phyloP scores from a whole-genome alignment of 2,329 filamentous ascomycete genomes.

The Aspergillus sp. region DNA sequence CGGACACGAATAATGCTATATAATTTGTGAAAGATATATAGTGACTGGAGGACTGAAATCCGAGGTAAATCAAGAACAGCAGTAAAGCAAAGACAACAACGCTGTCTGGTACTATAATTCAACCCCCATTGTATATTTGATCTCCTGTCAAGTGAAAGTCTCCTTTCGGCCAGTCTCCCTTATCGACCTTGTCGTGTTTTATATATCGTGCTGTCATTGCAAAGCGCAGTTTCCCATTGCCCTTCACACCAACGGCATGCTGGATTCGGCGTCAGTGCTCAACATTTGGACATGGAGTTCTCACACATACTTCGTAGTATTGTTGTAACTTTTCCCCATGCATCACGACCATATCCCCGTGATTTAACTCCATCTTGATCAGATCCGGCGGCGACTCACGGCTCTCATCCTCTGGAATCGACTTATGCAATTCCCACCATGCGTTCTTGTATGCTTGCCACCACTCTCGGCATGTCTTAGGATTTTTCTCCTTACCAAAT shows the following conservation, averaged over 20 bases:
- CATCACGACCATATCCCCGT: slow-evolving; percentile 61
- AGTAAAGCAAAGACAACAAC: too few relatives aligned
- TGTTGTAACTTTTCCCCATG: slow-evolving; percentile 55
- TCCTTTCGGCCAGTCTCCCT: slow-evolving; percentile 28
- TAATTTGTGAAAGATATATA: too few relatives aligned
- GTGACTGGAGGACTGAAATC: too few relatives aligned
- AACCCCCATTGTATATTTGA: slow-evolving; percentile 34
- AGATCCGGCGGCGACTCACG: neutral
- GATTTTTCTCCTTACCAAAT: too few relatives aligned
- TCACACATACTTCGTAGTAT: slow-evolving; percentile 49
- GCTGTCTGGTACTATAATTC: neutral
- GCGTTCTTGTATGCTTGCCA: slow-evolving; percentile 20
- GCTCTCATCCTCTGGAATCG: slow-evolving; percentile 15
- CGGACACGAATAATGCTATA: too few relatives aligned
- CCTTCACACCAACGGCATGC: slow-evolving; percentile 34
- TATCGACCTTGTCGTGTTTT: slow-evolving; percentile 23
- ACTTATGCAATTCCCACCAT: slow-evolving; percentile 24
- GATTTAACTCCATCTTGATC: slow-evolving; percentile 50
- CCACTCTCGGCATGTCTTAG: too few relatives aligned
- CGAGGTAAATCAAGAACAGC: too few relatives aligned
- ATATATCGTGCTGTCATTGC: slow-evolving; percentile 39
- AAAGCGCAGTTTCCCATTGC: slow-evolving; percentile 30
- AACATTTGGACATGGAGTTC: neutral
- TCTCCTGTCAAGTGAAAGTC: slow-evolving; percentile 23
- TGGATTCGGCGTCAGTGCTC: slow-evolving; percentile 7